Conservation (phyloP, 441 rosid genomes). For the Gossypium davidsonii region DNA sequence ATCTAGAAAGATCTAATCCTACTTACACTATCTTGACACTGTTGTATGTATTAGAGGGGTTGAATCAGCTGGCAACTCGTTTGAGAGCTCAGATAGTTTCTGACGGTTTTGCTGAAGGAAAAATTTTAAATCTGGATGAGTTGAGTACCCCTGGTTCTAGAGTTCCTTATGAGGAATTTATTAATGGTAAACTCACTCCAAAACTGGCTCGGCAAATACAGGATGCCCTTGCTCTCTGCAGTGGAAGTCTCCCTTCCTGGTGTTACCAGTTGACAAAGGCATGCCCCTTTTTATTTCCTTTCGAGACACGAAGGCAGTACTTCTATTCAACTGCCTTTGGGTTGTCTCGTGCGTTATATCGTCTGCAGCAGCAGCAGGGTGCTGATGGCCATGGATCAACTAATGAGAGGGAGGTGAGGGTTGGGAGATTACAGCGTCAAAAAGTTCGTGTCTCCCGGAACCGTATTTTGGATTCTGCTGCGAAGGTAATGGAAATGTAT, state of each 20-base stretch:
- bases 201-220: constrained; percentile 98
- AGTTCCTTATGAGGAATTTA: constrained; percentile 76
- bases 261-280: constrained; percentile 95
- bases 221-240: constrained; percentile 97
- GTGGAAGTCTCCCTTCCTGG: constrained; percentile 99
- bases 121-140: constrained; percentile 46
- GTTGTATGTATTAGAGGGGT: constrained; percentile 82
- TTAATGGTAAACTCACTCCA: constrained; percentile 92
- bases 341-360: constrained; percentile 90
- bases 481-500: constrained; percentile 99
- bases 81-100: constrained; percentile 62
- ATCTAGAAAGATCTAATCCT: constrained; percentile 85
- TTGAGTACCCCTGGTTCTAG: constrained; percentile 42
- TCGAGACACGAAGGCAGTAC: constrained; percentile 93
- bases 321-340: constrained; percentile 99
- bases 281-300: constrained; percentile 97
- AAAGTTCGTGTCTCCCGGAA: constrained; percentile 98
- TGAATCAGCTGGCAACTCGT: constrained; percentile 91
- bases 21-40: constrained; percentile 85
- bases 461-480: constrained; percentile 98
- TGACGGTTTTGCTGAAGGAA: constrained; percentile 74
- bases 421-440: constrained; percentile 96
- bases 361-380: constrained; percentile 99
- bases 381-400: constrained; percentile 87
- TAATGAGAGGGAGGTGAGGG: constrained; percentile 86